Evolutionary conservation across 2,329 filamentous ascomycete species (phyloP).

Genomic region (Stachybotrys chartarum): DNA sequence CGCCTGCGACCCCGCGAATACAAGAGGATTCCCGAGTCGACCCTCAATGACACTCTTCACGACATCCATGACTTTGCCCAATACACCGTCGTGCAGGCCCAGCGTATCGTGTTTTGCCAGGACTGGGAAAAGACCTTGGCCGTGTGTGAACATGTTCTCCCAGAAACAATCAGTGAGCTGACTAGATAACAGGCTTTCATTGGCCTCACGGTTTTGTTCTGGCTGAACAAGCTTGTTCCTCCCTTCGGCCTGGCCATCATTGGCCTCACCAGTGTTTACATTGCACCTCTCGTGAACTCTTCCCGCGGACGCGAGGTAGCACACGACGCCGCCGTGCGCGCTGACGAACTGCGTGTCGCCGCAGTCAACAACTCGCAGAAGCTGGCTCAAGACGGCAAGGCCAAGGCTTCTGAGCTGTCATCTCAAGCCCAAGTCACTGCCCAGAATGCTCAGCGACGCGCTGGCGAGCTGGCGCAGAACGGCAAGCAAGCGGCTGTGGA

Average conservation of each 20-base stretch:
- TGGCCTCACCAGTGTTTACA: conserved; percentile 6
- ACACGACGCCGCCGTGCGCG: conserved; percentile 5
- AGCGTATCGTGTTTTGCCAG: conserved; percentile 8
- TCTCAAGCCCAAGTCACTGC: conserved; percentile 7
- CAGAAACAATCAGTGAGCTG: not conserved
- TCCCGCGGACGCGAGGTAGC: conserved; percentile 6
- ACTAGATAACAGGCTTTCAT: conserved; percentile 5
- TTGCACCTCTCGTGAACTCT: conserved; percentile 9
- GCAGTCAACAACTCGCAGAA: conserved; percentile 8
- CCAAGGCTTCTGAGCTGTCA: conserved; percentile 5
- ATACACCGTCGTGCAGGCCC: conserved; percentile 6
- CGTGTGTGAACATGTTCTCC: not conserved
- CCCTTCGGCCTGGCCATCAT: conserved; percentile 10
- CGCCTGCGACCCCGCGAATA: conserved; percentile 12
- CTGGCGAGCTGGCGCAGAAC: conserved; percentile 1
- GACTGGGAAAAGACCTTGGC: conserved; percentile 9
- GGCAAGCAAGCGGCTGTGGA: conserved; percentile 5
- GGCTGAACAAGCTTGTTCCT: conserved; percentile 7
- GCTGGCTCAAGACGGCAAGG: conserved; percentile 7
- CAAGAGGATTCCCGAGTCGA: conserved; percentile 10
- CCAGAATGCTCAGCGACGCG: not conserved
- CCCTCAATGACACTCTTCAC: conserved; percentile 10
- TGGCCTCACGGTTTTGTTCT: conserved; percentile 4
- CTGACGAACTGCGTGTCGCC: conserved; percentile 5
- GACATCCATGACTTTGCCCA: conserved; percentile 12